These are phyloP conservation scores for Dioszegia crocea DNA, from an alignment of 768 basidiomycete species.

Conservation along the genomic window DNA sequence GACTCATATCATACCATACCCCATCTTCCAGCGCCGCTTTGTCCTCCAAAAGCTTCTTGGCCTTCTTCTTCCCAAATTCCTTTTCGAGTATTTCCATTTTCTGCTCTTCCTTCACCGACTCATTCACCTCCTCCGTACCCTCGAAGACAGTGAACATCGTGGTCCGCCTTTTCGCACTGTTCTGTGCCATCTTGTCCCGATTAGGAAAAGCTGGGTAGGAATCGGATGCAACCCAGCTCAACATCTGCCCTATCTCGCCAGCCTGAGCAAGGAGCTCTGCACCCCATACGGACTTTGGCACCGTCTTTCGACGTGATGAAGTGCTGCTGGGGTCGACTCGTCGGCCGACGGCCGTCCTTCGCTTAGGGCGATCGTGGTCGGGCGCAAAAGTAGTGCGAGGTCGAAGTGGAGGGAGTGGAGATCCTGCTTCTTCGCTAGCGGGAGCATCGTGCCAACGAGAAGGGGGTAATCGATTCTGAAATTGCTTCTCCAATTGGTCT, in stretches of 20 bases:
- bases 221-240: conserved; percentile 4
- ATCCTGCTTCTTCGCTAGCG: no score
- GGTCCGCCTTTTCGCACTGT: neutral
- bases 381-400: neutral
- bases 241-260: conserved; percentile 1
- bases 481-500: conserved; percentile 5
- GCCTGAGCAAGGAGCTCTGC: conserved; percentile 6
- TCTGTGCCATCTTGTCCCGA: neutral
- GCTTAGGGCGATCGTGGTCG: neutral
- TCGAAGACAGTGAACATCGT: neutral
- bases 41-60: conserved; percentile 24
- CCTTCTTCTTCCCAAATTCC: conserved; percentile 23
- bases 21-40: conserved; percentile 28
- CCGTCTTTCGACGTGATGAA: neutral
- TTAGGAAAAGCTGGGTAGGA: neutral
- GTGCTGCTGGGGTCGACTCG: neutral
- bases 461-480: neutral
- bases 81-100: neutral
- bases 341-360: neutral
- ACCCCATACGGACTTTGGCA: conserved; percentile 6
- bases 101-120: neutral
- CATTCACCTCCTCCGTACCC: neutral
- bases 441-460: neutral
- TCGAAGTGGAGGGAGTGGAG: neutral
- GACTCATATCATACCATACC: conserved; percentile 30